phyloP scores from a whole-genome alignment of 495 filamentous ascomycete genomes.

The Tuber borchii region DNA sequence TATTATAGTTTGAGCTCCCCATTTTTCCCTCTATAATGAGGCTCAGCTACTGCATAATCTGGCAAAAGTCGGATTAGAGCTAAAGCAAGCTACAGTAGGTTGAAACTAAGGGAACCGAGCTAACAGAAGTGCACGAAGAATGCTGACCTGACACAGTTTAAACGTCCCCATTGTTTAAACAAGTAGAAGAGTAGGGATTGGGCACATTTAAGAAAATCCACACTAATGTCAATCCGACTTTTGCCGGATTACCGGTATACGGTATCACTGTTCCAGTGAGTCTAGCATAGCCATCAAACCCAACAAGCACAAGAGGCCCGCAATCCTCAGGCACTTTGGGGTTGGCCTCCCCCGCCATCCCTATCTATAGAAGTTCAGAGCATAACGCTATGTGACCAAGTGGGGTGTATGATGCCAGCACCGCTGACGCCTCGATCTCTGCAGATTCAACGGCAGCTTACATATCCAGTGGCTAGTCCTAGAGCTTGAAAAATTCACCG shows the following conservation, averaged over 20 bases:
- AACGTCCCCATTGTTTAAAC: background rate
- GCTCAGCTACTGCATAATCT: background rate
- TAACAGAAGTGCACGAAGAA: too few relatives aligned
- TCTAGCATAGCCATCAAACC: background rate
- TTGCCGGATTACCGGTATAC: too few relatives aligned
- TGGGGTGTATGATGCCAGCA: too few relatives aligned
- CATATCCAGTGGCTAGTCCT: background rate
- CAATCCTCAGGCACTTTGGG: background rate
- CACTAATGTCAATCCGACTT: too few relatives aligned
- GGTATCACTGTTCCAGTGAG: background rate
- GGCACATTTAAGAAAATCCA: too few relatives aligned
- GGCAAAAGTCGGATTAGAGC: too few relatives aligned
- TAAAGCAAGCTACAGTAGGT: too few relatives aligned
- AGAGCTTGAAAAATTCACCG: background rate
- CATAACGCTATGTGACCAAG: background rate
- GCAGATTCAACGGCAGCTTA: background rate
- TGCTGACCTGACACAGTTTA: too few relatives aligned
- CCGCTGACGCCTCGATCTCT: background rate
- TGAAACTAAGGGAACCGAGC: too few relatives aligned
- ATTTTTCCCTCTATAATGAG: background rate
- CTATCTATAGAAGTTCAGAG: background rate
- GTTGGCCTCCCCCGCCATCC: background rate
- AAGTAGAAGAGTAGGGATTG: too few relatives aligned
- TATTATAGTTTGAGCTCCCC: background rate
- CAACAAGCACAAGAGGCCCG: background rate